These are phyloP conservation scores for Solanum lignicaule DNA, from an alignment of 257 asterid genomes.

Conservation along the genomic window DNA sequence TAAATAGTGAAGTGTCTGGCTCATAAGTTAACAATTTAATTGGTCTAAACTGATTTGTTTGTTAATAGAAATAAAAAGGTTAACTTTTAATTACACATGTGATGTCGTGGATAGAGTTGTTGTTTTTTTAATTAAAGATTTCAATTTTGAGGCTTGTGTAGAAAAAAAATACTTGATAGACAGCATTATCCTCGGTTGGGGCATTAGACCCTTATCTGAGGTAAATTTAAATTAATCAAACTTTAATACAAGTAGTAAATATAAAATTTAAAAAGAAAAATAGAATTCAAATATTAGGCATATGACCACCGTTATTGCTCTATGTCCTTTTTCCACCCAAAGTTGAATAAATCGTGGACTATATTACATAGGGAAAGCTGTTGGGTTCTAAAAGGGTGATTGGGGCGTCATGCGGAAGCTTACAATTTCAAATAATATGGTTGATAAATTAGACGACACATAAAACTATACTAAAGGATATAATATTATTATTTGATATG, in stretches of 20 bases:
- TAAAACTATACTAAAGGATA: no score
- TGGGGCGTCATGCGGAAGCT: no score
- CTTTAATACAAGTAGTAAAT: no score
- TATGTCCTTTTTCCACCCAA: not conserved
- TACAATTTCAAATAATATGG: no score
- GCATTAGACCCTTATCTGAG: fast-evolving
- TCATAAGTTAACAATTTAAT: not conserved
- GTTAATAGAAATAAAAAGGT: not conserved
- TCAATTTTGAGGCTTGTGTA: not conserved
- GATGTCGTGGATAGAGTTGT: not conserved
- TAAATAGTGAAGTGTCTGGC: not conserved
- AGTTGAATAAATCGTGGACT: not conserved
- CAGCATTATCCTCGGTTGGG: no score
- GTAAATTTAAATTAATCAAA: no score
- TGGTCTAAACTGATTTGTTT: not conserved
- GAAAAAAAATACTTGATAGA: not conserved
- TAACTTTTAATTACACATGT: no score
- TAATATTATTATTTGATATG: no score
- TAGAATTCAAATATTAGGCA: not conserved
- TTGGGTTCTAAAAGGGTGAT: no score
- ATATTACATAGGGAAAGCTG: not conserved
- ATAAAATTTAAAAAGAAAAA: no score
- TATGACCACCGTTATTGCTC: not conserved
- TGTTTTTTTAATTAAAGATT: no score
- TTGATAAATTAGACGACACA: no score